Evolutionary conservation across 208 protist genomes (phyloP).

Genomic region (Paratrypanosoma confusum): DNA sequence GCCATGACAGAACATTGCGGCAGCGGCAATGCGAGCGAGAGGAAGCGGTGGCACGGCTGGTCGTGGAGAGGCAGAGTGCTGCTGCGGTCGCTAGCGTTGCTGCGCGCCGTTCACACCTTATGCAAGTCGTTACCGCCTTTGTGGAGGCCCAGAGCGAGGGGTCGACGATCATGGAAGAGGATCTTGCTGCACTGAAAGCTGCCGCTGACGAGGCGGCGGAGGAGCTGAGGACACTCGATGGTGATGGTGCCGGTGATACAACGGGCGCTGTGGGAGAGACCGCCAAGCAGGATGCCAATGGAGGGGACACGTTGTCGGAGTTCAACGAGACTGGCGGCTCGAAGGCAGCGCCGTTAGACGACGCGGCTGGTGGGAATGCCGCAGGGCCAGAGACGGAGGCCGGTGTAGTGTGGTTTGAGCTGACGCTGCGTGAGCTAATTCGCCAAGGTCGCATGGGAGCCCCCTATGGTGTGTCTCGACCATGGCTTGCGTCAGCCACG

Average conservation of each 20-base stretch:
- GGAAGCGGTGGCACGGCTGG: conserved; percentile 2
- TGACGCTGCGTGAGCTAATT: no score
- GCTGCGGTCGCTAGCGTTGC: background rate
- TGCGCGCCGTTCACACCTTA: conserved; percentile 17
- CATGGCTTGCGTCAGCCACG: no score
- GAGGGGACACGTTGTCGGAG: background rate
- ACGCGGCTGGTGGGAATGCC: background rate
- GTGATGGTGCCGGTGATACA: background rate
- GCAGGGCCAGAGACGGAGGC: conserved; percentile 3
- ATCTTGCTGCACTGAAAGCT: conserved; percentile 2
- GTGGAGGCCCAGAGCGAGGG: background rate
- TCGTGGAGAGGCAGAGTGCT: conserved; percentile 1
- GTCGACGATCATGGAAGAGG: conserved; percentile 7
- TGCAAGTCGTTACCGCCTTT: conserved; percentile 10
- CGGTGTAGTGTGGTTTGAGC: conserved; percentile 14
- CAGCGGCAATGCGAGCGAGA: conserved; percentile 4
- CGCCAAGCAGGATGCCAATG: background rate
- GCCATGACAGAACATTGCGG: conserved; percentile 6
- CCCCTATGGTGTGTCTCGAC: no score
- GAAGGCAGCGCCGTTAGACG: conserved; percentile 4
- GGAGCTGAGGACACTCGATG: background rate
- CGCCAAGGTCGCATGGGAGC: no score
- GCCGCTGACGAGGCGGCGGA: conserved; percentile 1
- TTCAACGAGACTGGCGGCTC: background rate
- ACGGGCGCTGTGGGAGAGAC: background rate